Evolutionary conservation across 352 stramenopile species (phyloP), one percentile per base, ranked within the genome.

Genomic region (Phytophthora constricta): DNA sequence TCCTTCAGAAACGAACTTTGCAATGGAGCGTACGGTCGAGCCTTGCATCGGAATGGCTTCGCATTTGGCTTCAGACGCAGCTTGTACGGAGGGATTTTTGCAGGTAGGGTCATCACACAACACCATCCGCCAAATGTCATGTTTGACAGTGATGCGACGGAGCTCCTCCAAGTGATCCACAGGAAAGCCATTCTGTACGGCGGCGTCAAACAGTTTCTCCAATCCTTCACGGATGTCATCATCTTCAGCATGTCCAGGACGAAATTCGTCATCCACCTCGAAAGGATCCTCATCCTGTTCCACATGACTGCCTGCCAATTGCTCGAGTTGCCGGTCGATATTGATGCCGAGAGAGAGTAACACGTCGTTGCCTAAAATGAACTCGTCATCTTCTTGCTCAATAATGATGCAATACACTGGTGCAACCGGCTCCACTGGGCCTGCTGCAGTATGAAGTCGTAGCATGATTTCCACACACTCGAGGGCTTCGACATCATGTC

Each of bases 321-420:
- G 48, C 17, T 59, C 48, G 4, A 65, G 7, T 7, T 65, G 46
- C 1, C 46, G 26, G 23, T 20, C 31, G 7, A 37, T 11, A 37
- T 34, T 1, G 39, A 65, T 65, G 2, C 58, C 58, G 3, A 65
- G 27, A 5, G 39, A 46, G 1, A 28, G 13, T 8, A 65, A 8
- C 1, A 65, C 58, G 46, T 58, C 37, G 10, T 53, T 65, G 14
- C 26, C 58, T 1, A 59, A 4, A 47, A 65, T 65, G 10, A 65
- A 58, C 28, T 52, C 58, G 31, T 54, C 48, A 14, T 65, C 58
- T 8, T 58, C 20, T 1, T 65, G 17, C 26, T 66, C 39, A 14
- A 59, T 60, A 4, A 66, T 59, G 1, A 66, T 28, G 27, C 39
- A 55, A 7, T 23, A 41, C 14, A 66, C 58, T 1, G 49, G 39